Evolutionary conservation across 345 rosid genomes (phyloP), one percentile per base, ranked within the genome.

Genomic region (Cardiospermum halicacabum): DNA sequence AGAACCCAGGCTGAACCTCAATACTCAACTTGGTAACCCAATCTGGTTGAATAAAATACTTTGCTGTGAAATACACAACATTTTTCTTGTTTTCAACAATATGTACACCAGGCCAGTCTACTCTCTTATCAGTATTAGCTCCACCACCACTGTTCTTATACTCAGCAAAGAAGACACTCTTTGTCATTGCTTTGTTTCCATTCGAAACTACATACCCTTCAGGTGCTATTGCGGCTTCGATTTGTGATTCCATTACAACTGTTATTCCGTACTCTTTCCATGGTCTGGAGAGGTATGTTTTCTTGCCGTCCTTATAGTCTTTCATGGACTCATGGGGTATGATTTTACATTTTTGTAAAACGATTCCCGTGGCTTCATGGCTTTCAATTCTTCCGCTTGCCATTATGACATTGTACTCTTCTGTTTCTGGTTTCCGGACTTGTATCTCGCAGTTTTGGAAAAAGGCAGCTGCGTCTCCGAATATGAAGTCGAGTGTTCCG

Each of bases 401-500:
- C 1, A 92, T 85, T 19, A 93, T 76, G 4, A 78, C 76, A 78
- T 78, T 88, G 68, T 80, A 71, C 59, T 93, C 89, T 32, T 77
- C 79, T 0, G 65, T 71, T 37, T 71, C 28, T 2, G 92, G 91
- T 72, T 86, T 93, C 65, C 89, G 71, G 18, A 85, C 71, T 3
- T 68, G 53, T 39, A 93, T 80, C 60, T 65, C 58, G 60, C 96
- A 90, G 79, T 88, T 90, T 60, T 93, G 98, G 62, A 93, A 84
- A 43, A 93, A 39, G 0, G 89, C 90, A 0, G 94, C 71, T 0
- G 98, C 96, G 16, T 93, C 98, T 0, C 98, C 98, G 5, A 93
- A 90, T 56, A 93, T 88, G 80, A 93, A 88, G 53, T 93, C 98
- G 1, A 86, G 56, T 0, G 96, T 90, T 4, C 98, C 98, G 0